Evolutionary conservation across 768 basidiomycete species (phyloP).

Genomic region (Melanogaster broomeanus): DNA sequence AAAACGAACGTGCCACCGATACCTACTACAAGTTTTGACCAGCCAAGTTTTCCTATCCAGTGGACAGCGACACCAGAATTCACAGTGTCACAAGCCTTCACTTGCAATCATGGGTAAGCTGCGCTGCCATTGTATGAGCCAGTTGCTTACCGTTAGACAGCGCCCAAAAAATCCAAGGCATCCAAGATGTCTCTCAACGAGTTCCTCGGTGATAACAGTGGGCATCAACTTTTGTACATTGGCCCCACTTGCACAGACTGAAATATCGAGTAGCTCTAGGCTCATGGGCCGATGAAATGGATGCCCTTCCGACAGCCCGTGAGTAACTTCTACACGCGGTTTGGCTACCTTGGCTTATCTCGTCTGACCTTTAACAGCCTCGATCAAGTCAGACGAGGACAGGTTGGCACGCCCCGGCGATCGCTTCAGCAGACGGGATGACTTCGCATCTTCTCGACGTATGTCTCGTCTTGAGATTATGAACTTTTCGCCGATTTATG

Average conservation of each 20-base stretch:
- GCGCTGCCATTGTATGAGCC: neutral
- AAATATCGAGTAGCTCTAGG: constrained; percentile 60
- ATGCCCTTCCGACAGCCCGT: constrained; percentile 91
- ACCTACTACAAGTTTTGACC: constrained; percentile 15
- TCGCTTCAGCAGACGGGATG: constrained; percentile 61
- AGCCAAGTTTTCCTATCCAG: constrained; percentile 17
- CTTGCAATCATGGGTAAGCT: constrained; percentile 29
- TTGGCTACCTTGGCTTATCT: constrained; percentile 12
- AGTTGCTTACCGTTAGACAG: constrained; percentile 39
- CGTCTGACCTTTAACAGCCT: constrained; percentile 46
- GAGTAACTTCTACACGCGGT: constrained; percentile 37
- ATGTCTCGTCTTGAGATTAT: constrained; percentile 28
- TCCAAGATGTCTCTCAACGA: constrained; percentile 93
- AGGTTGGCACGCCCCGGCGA: constrained; percentile 48
- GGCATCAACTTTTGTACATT: constrained; percentile 33
- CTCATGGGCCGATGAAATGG: constrained; percentile 99
- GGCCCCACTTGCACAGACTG: constrained; percentile 11
- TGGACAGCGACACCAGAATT: constrained; percentile 3
- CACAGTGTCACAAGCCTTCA: constrained; percentile 7
- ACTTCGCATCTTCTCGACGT: constrained; percentile 66
- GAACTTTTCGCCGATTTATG: constrained; percentile 10
- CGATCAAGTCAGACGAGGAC: constrained; percentile 70
- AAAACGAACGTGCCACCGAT: constrained; percentile 15
- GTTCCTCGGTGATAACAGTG: constrained; percentile 87
- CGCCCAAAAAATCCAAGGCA: constrained; percentile 81